Conservation (phyloP, 2,329 filamentous ascomycete species). For the Pseudocercospora ulei region DNA sequence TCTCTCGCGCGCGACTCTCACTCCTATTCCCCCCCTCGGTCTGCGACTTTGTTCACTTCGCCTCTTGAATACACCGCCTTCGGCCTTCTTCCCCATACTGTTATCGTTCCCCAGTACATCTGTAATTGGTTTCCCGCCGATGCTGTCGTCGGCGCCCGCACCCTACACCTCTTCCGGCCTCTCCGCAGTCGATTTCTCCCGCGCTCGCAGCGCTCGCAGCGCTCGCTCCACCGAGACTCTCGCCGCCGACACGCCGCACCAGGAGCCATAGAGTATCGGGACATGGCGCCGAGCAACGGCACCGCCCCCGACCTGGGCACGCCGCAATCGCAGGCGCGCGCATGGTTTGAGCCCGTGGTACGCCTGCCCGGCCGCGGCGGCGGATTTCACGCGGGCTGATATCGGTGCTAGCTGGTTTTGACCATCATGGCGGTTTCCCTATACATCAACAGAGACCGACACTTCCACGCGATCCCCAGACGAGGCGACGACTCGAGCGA, state of each 20-base stretch:
- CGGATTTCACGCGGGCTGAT: conserved; percentile 11
- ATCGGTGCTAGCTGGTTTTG: conserved; percentile 34
- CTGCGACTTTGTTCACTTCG: background rate
- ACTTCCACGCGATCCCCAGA: conserved; percentile 30
- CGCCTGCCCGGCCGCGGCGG: conserved; percentile 8
- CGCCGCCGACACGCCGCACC: too few relatives aligned
- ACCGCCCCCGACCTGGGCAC: conserved; percentile 22
- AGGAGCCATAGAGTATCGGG: too few relatives aligned
- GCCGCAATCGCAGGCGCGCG: conserved; percentile 24
- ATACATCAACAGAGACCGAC: conserved; percentile 36
- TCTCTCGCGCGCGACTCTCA: background rate
- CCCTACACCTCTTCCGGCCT: background rate
- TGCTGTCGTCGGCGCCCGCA: background rate
- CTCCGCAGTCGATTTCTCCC: too few relatives aligned
- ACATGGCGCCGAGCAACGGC: conserved; percentile 7
- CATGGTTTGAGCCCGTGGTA: conserved; percentile 28
- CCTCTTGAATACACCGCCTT: too few relatives aligned
- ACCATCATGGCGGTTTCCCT: conserved; percentile 39
- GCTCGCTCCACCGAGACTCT: too few relatives aligned
- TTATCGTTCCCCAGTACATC: background rate
- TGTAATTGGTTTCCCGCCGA: background rate
- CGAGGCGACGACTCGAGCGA: conserved; percentile 17
- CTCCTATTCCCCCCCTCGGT: background rate
- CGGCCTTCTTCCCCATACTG: background rate
- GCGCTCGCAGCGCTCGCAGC: too few relatives aligned